Evolutionary conservation across 2,329 filamentous ascomycete genomes (phyloP).

Genomic region (Colletotrichum lindemuthianum): DNA sequence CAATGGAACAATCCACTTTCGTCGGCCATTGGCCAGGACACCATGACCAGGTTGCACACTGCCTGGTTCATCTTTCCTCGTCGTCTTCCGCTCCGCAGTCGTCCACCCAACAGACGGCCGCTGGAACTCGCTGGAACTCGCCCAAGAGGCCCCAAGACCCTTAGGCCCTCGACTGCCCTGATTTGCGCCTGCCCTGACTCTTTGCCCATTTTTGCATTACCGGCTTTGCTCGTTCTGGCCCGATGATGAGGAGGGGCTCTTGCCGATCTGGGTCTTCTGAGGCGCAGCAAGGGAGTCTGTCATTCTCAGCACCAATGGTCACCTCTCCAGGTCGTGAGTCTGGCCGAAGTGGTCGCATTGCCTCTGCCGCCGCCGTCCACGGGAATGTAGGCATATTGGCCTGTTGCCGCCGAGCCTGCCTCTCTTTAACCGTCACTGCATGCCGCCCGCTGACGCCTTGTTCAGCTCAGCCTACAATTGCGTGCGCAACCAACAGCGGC

Average conservation of each 20-base stretch:
- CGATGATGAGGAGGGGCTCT: conserved; percentile 23
- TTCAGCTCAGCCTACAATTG: conserved; percentile 24
- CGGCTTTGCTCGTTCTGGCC: conserved; percentile 28
- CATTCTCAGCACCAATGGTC: conserved; percentile 15
- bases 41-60: background rate
- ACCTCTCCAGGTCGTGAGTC: background rate
- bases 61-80: background rate
- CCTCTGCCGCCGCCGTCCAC: conserved; percentile 12
- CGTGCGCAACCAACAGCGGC: conserved; percentile 30
- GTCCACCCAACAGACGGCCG: conserved; percentile 4
- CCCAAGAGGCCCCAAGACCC: conserved; percentile 7
- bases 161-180: background rate
- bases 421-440: too few relatives aligned
- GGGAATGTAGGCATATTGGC: conserved; percentile 23
- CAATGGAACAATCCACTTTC: conserved; percentile 9
- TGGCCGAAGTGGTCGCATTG: background rate
- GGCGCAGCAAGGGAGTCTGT: conserved; percentile 31
- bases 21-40: too few relatives aligned
- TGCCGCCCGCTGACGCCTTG: conserved; percentile 14
- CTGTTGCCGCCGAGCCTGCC: conserved; percentile 7
- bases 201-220: conserved; percentile 15
- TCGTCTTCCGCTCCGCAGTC: background rate
- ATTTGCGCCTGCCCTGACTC: conserved; percentile 27
- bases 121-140: conserved; percentile 25
- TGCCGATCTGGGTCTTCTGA: conserved; percentile 33